Evolutionary conservation across 2,329 filamentous ascomycete genomes (phyloP).

Genomic region (Macrophomina tecta): DNA sequence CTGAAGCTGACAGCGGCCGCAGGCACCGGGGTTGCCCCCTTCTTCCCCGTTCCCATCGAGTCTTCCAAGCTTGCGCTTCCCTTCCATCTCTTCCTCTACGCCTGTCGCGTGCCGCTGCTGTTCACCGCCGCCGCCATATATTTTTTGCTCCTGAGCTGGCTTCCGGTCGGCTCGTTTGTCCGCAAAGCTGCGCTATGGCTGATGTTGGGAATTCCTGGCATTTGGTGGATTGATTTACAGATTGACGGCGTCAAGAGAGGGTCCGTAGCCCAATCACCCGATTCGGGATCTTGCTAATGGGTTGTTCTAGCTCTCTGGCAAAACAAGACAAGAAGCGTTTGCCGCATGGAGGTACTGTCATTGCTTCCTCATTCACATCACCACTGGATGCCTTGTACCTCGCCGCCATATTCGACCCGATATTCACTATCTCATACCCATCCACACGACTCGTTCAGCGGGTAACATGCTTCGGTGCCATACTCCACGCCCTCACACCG

Average conservation of each 20-base stretch:
- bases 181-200: constrained; percentile 89
- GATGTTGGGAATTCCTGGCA: constrained; percentile 84
- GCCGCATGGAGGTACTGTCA: constrained; percentile 78
- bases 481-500: constrained; percentile 72
- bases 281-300: constrained; percentile 9
- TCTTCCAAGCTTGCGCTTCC: constrained; percentile 68
- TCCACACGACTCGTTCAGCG: constrained; percentile 73
- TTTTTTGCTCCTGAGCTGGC: constrained; percentile 81
- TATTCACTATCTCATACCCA: constrained; percentile 89
- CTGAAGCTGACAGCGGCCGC: constrained; percentile 23
- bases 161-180: constrained; percentile 71
- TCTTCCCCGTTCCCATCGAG: constrained; percentile 79
- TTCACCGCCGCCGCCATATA: constrained; percentile 71
- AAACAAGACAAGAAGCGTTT: constrained; percentile 74
- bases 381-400: constrained; percentile 94
- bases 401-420: constrained; percentile 91
- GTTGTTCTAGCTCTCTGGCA: constrained; percentile 62
- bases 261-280: constrained; percentile 48
- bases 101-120: constrained; percentile 80
- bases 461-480: constrained; percentile 77
- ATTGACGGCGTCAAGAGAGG: constrained; percentile 96
- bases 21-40: constrained; percentile 97
- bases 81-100: constrained; percentile 74
- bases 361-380: constrained; percentile 89
- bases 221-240: constrained; percentile 99